Evolutionary conservation across 768 basidiomycete genomes (phyloP), one percentile per base, ranked within the genome.

Genomic region (Leucosporidium yakuticum): DNA sequence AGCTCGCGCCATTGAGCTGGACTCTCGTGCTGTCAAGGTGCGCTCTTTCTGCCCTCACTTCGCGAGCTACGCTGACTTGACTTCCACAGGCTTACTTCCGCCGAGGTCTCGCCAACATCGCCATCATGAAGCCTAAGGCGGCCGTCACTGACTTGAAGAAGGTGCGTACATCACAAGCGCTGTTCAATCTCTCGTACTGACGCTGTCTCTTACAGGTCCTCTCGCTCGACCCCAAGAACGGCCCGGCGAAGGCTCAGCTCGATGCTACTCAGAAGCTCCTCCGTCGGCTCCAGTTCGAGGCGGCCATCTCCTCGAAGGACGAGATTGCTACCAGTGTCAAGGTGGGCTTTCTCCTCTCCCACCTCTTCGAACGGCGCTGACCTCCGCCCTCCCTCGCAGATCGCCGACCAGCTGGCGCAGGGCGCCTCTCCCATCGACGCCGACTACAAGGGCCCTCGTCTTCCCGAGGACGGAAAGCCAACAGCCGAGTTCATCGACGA

Each of bases 101-200:
- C 62, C 89, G 96, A 53, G 96, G 90, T 86, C 88, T 76, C 91
- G 94, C 76, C 85, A 94, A 78, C 83, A 68, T 99, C 70, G 89
- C 96, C 77, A 89, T 91, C 58, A 80, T 96, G 62, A 90, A 89
- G 77, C 90, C 89, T 36, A 91, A 90, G 68, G 79, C 85, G 56
- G 96, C 96, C 4, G 84, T 98, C 31, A 80, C 84, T 17, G 94
- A 98, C 79, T 88, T 98, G 79, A 90, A 87, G 79, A 90, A 86
- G 78, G 75, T 69, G 23, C 39, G 55, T 49, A 59, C 87, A 88
- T 6, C 94, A 77, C 88, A 88, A 50, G 80, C 93, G 62, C 89
- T 88, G 77, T 88, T 88, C 48, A 90, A 88, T n/a, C 64, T 78
- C 84, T 60, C 93, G 91, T 6, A 83, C 94, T 36, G 79, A 83